Evolutionary conservation across 495 filamentous ascomycete genomes (phyloP), one percentile per base, ranked within the genome.

Genomic region (Aspergillus asperescens): DNA sequence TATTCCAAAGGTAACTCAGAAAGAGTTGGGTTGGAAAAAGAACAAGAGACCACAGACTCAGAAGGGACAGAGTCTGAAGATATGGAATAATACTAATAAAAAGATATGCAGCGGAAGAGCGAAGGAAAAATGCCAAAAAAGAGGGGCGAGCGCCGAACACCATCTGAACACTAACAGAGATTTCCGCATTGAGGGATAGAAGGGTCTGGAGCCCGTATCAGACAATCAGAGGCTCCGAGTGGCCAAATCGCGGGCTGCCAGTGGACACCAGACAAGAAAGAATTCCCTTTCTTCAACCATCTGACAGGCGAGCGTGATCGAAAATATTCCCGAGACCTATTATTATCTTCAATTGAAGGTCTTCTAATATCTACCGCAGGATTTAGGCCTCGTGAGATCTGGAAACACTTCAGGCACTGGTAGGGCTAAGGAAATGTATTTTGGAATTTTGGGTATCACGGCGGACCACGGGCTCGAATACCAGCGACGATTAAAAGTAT

Each of bases 151-250:
- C 4, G n/a, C 7, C 7, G 34, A 37, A 13, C 10, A 32, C 4
- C n/a, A 12, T n/a, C n/a, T n/a, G 5, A 35, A 5, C 32, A 16
- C 29, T 32, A 37, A 50, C 59, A 62, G 60, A 63, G 61, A 61
- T 65, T 67, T 68, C 63, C 50, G 48, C 50, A 32, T 48, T 42
- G 45, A 49, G 35, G 48, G 47, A 58, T 49, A 53, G 45, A 32
- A 45, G 43, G 29, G 18, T 24, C 32, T 40, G 22, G 46, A 38
- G 34, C 32, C 19, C n/a, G 1, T 22, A 13, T 13, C 15, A 25
- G n/a, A n/a, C 23, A 10, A 27, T 46, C 43, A 32, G 18, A 45
- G 38, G 6, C 32, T 25, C 18, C 50, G 46, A 55, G 52, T 28
- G 5, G 28, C 44, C 27, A 29, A 47, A 20, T 47, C 10, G 28